Conservation (phyloP, 2,329 filamentous ascomycete species). For the Diaporthe capsici region DNA sequence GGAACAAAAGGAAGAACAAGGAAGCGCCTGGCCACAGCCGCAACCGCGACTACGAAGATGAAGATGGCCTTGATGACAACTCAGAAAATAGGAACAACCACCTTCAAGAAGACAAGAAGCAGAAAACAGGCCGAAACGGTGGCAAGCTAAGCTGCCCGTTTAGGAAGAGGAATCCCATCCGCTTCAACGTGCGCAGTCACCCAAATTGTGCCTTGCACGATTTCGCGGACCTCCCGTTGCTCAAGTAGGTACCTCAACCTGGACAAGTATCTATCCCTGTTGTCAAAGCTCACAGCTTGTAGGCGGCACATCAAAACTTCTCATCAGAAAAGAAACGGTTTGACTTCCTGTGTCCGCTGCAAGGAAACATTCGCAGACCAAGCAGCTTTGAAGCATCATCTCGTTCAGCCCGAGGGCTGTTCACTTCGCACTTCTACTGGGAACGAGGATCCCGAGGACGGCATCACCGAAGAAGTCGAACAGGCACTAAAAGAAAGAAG, state of each 20-base stretch:
- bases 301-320: slow-evolving; percentile 16
- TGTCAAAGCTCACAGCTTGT: background rate
- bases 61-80: background rate
- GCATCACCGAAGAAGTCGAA: background rate
- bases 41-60: background rate
- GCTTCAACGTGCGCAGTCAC: slow-evolving; percentile 20
- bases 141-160: background rate
- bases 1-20: background rate
- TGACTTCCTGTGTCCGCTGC: background rate
- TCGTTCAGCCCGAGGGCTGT: background rate
- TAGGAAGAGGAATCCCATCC: slow-evolving; percentile 9
- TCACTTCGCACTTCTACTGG: background rate
- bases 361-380: background rate
- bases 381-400: background rate
- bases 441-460: slow-evolving; percentile 8
- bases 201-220: background rate
- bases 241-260: background rate
- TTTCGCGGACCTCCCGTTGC: background rate
- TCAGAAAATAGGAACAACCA: background rate
- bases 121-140: background rate
- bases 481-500: background rate
- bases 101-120: background rate
- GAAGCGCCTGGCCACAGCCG: background rate
- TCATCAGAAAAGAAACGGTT: background rate
- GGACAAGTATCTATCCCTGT: too few relatives aligned